These are phyloP conservation scores for Syncephalastrum racemosum DNA, from an alignment of 371 early-diverging fungal genomes.

Conservation along the genomic window DNA sequence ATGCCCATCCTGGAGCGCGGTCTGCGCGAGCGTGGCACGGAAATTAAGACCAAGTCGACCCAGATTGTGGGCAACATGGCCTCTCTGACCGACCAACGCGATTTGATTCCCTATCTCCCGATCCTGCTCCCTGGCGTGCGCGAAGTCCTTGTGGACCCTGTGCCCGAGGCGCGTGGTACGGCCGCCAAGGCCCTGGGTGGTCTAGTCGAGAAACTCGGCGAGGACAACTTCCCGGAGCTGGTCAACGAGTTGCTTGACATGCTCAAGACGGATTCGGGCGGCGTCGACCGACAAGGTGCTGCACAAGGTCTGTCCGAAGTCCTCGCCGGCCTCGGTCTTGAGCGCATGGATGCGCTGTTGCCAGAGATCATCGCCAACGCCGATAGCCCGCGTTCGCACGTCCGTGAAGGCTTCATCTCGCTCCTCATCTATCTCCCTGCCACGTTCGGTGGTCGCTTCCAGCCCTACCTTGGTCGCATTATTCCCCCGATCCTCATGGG, in stretches of 20 bases:
- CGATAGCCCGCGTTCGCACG: conserved; percentile 68
- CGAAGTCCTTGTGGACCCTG: conserved; percentile 91
- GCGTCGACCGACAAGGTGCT: conserved; percentile 95
- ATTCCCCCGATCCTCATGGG: conserved; percentile 88
- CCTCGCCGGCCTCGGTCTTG: conserved; percentile 86
- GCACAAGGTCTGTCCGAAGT: conserved; percentile 97
- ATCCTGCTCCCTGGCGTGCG: conserved; percentile 85
- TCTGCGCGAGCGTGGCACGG: conserved; percentile 84
- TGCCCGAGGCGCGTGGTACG: conserved; percentile 94
- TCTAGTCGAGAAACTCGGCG: conserved; percentile 90
- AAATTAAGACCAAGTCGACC: conserved; percentile 91
- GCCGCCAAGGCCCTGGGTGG: conserved; percentile 93
- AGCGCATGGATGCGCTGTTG: conserved; percentile 84
- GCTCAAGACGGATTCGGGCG: conserved; percentile 84
- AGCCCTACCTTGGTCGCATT: conserved; percentile 83
- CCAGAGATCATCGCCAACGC: conserved; percentile 89
- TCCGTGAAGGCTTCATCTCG: conserved; percentile 96
- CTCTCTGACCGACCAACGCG: conserved; percentile 86
- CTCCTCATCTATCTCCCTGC: conserved; percentile 94
- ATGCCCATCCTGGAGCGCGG: conserved; percentile 95
- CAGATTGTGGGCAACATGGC: conserved; percentile 98
- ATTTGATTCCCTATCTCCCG: conserved; percentile 85
- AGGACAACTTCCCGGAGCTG: conserved; percentile 89
- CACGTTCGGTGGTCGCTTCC: conserved; percentile 89
- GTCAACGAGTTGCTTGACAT: conserved; percentile 82